Conservation (phyloP, 345 rosid species). For the Populus tremula region DNA sequence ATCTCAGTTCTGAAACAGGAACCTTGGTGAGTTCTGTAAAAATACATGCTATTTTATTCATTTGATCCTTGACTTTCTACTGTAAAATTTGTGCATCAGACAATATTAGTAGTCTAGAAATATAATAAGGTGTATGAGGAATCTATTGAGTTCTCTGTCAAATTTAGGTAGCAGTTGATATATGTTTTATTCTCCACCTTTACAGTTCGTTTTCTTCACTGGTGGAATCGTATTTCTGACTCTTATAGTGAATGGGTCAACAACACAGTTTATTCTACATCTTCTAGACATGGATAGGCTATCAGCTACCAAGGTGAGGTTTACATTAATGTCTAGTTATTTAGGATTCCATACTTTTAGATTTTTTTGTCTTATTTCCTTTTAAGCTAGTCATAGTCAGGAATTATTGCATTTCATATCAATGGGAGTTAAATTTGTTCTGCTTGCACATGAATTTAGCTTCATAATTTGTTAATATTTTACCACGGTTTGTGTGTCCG, state of each 20-base stretch:
- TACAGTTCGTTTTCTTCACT: constrained; percentile 89
- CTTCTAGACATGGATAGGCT: constrained; percentile 70
- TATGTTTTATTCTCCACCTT: constrained; percentile 8
- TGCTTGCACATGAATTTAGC: not conserved
- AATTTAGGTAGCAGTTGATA: not conserved
- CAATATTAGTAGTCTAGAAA: not conserved
- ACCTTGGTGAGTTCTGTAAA: constrained; percentile 55
- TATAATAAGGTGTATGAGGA: not conserved
- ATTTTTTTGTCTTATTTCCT: not conserved
- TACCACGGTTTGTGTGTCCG: not conserved
- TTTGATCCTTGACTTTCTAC: not conserved
- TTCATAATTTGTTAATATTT: not conserved
- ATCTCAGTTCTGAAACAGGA: constrained; percentile 65
- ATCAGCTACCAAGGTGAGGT: constrained; percentile 69
- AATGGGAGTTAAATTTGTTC: not conserved
- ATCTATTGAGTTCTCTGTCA: not conserved
- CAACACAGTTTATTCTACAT: constrained; percentile 76
- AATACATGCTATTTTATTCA: constrained; percentile 8
- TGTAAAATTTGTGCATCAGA: not conserved
- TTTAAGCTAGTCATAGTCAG: not conserved
- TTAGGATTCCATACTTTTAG: not conserved
- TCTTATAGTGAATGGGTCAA: constrained; percentile 82
- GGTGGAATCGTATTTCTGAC: constrained; percentile 97
- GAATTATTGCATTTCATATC: too few species aligned
- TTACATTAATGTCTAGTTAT: constrained; percentile 2